phyloP scores from a whole-genome alignment of 129 eudicot genomes.

The Gnaphalium uliginosum region DNA sequence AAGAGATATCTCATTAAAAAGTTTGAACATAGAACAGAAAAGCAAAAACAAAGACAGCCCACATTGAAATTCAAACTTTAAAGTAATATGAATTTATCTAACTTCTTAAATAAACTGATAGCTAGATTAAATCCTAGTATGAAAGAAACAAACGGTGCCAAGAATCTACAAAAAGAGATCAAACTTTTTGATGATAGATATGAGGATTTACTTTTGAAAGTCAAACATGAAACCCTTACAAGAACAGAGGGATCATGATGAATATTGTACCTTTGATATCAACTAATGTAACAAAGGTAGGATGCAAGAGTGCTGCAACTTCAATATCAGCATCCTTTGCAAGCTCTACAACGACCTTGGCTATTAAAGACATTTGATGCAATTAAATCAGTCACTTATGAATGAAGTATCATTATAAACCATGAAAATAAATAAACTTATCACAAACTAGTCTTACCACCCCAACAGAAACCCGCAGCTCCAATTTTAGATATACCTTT shows the following conservation, averaged over 20 bases:
- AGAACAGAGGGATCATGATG: conserved; percentile 16
- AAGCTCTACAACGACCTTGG: conserved; percentile 44
- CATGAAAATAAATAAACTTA: not conserved
- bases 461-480: conserved; percentile 96
- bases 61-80: not conserved
- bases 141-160: not conserved
- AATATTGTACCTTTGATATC: conserved; percentile 61
- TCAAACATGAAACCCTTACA: conserved; percentile 6
- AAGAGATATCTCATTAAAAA: not conserved
- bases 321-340: conserved; percentile 43
- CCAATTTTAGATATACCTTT: conserved; percentile 75
- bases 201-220: not conserved
- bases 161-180: conserved; percentile 8
- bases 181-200: not conserved
- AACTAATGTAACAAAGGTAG: conserved; percentile 58
- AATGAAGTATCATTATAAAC: not conserved
- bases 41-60: not conserved
- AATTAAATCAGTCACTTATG: not conserved
- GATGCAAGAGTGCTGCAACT: conserved; percentile 72
- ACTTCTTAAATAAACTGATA: not conserved
- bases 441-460: conserved; percentile 48
- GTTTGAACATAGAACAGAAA: not conserved
- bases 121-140: not conserved
- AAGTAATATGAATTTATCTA: not conserved
- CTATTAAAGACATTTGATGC: conserved; percentile 12